These are phyloP conservation scores for Diplotaxis tenuifolia DNA, from an alignment of 345 rosid genomes.

Conservation along the genomic window DNA sequence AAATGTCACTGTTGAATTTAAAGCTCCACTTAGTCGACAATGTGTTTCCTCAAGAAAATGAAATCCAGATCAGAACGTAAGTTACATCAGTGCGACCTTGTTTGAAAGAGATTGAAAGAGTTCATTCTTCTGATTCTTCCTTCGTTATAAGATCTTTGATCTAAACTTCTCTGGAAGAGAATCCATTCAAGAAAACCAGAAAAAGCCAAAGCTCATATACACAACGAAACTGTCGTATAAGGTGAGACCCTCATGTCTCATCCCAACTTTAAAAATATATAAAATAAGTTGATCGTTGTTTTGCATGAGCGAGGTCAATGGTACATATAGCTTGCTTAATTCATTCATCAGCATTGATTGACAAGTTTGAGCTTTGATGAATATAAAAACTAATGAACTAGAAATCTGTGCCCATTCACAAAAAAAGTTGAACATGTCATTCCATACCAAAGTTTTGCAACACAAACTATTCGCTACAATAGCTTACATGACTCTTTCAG, in stretches of 20 bases:
- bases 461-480: too few species aligned
- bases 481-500: too few species aligned
- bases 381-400: neutral
- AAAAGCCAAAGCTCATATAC: constrained; percentile 12
- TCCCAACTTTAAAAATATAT: neutral
- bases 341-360: neutral
- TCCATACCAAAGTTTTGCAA: too few species aligned
- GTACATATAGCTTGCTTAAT: too few species aligned
- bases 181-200: neutral
- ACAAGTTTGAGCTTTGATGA: neutral
- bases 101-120: neutral
- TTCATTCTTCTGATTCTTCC: too few species aligned
- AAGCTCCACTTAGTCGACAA: neutral
- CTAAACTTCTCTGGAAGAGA: neutral
- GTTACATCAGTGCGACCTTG: neutral
- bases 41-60: too few species aligned
- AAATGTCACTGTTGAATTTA: neutral
- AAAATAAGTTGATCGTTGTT: neutral
- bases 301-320: neutral
- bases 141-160: constrained; percentile 1
- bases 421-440: too few species aligned
- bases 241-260: neutral
- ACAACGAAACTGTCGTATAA: neutral
- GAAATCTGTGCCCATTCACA: too few species aligned
- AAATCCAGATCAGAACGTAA: too few species aligned